A percentile compares a stretch with the other conserved stretches of the same genome.
Evolutionary conservation across 2,329 filamentous ascomycete species (phyloP).

Genomic region (Colletotrichum abscissum): DNA sequence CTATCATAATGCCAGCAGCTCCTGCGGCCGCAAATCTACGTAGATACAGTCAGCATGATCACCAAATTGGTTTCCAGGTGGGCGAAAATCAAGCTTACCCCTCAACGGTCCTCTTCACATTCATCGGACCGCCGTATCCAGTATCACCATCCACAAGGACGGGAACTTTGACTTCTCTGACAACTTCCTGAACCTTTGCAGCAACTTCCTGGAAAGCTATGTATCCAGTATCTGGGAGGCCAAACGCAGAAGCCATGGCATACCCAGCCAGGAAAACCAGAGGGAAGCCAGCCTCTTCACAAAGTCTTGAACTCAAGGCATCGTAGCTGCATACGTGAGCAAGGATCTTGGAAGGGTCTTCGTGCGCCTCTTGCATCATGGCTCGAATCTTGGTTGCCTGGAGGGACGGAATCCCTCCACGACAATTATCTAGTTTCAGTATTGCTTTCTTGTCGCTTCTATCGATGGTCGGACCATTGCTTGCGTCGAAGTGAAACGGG

Average conservation of each 20-base stretch:
- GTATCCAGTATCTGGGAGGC: slow-evolving; percentile 60
- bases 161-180: slow-evolving; percentile 50
- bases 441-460: slow-evolving; percentile 8
- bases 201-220: slow-evolving; percentile 60
- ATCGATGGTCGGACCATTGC: slow-evolving; percentile 44
- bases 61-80: neutral
- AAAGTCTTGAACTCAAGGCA: slow-evolving; percentile 53
- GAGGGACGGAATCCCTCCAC: slow-evolving; percentile 49
- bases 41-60: neutral
- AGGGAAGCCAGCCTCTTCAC: slow-evolving; percentile 58
- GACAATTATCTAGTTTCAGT: slow-evolving; percentile 42
- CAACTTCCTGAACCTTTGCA: slow-evolving; percentile 55
- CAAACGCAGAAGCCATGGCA: slow-evolving; percentile 51
- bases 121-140: slow-evolving; percentile 60
- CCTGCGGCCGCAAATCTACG: slow-evolving; percentile 48
- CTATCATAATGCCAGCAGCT: slow-evolving; percentile 54
- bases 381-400: slow-evolving; percentile 42
- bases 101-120: slow-evolving; percentile 57
- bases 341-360: slow-evolving; percentile 55
- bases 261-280: slow-evolving; percentile 57
- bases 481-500: slow-evolving; percentile 44
- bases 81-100: slow-evolving; percentile 41
- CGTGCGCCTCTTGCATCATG: slow-evolving; percentile 52
- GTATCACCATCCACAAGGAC: slow-evolving; percentile 60
- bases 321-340: slow-evolving; percentile 57